Percentiles rank a stretch among this genome's conserved stretches.
phyloP scores from a whole-genome alignment of 2,329 filamentous ascomycete genomes.

The Dissoconium aciculare region DNA sequence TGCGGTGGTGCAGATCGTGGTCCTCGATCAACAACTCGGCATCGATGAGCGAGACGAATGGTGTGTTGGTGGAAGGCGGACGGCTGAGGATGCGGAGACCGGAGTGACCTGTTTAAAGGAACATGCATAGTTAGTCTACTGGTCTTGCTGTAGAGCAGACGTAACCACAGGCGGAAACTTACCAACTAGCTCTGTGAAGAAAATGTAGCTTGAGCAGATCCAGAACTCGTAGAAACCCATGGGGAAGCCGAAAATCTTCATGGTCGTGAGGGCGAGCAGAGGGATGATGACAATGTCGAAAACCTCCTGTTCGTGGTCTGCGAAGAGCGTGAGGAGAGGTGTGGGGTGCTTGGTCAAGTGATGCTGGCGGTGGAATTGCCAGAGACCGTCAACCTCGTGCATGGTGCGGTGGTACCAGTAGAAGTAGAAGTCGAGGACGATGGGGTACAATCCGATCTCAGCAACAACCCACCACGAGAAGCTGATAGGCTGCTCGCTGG shows the following conservation, averaged over 20 bases:
- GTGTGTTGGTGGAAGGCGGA: conserved; percentile 24
- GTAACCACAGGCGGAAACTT: no score
- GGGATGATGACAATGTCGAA: conserved; percentile 31
- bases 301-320: conserved; percentile 30
- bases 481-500: conserved; percentile 4
- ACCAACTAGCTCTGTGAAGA: conserved; percentile 25
- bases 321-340: conserved; percentile 29
- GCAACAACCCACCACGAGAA: conserved; percentile 24
- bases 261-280: conserved; percentile 25
- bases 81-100: conserved; percentile 26
- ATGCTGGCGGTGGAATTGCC: conserved; percentile 33
- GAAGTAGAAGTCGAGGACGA: conserved; percentile 34
- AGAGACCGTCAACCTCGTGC: conserved; percentile 29
- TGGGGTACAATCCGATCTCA: conserved; percentile 29
- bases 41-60: conserved; percentile 22
- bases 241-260: conserved; percentile 26
- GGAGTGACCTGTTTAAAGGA: no score
- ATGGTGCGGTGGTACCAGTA: conserved; percentile 29
- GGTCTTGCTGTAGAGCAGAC: no score
- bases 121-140: no score
- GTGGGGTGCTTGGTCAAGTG: conserved; percentile 34
- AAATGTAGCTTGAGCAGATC: conserved; percentile 33
- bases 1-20: conserved; percentile 28
- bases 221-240: conserved; percentile 36
- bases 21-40: conserved; percentile 31